Percentiles rank a stretch among this genome's conserved stretches.
These are phyloP conservation scores for Suhomyces ambrosiae DNA, from an alignment of 1,139 yeast species.

Conservation along the genomic window DNA sequence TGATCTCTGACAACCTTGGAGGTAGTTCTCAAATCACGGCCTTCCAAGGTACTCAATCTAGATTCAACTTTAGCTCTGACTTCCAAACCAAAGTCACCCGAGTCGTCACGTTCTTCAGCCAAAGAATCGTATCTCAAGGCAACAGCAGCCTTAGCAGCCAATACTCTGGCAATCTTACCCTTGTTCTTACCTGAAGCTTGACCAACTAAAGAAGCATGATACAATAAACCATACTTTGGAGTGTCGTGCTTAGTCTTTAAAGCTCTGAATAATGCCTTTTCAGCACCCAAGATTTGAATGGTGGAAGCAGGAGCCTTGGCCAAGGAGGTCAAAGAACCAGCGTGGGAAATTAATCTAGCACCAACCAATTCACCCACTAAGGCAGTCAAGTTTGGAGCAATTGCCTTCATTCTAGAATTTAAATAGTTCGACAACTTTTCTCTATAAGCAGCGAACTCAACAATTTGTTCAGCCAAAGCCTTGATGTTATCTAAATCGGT, in stretches of 20 bases:
- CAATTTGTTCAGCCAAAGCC: conserved; percentile 91
- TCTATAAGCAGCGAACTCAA: conserved; percentile 92
- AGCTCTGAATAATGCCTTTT: conserved; percentile 98
- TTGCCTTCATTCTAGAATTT: conserved; percentile 93
- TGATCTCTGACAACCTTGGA: conserved; percentile 74
- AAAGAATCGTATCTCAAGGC: conserved; percentile 95
- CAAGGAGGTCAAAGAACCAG: conserved; percentile 94
- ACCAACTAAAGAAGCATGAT: conserved; percentile 96
- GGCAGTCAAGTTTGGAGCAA: conserved; percentile 96
- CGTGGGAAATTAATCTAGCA: conserved; percentile 96
- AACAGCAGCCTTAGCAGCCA: conserved; percentile 98
- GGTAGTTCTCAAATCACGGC: conserved; percentile 86
- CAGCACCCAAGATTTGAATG: conserved; percentile 97
- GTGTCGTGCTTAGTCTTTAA: conserved; percentile 98
- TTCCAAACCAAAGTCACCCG: conserved; percentile 90
- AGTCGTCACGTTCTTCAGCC: conserved; percentile 94
- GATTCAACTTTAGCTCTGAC: conserved; percentile 93
- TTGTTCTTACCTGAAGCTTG: conserved; percentile 96
- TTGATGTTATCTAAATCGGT: conserved; percentile 83
- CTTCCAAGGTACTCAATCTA: conserved; percentile 93
- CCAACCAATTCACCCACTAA: conserved; percentile 98
- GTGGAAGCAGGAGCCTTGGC: conserved; percentile 99
- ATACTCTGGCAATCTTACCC: conserved; percentile 98
- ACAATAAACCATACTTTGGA: conserved; percentile 95
- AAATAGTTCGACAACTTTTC: conserved; percentile 87